A percentile compares a stretch with the other conserved stretches of the same genome.
Evolutionary conservation across 2,329 filamentous ascomycete genomes (phyloP).

Genomic region (Fusarium piperis): DNA sequence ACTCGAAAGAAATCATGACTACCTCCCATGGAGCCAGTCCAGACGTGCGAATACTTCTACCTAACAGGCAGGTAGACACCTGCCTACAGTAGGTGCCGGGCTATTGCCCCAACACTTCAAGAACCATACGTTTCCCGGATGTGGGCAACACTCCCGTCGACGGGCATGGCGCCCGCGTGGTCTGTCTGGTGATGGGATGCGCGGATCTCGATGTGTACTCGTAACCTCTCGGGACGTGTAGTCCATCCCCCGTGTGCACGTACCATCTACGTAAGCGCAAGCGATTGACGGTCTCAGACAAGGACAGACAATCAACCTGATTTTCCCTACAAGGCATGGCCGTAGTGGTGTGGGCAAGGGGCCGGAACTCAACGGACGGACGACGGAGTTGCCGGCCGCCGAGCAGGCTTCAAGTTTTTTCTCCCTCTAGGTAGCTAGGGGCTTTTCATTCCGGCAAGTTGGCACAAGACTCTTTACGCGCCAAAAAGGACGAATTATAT

Average conservation of each 20-base stretch:
- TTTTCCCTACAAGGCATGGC: background rate
- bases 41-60: background rate
- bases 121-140: constrained; percentile 25
- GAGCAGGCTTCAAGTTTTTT: constrained; percentile 30
- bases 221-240: background rate
- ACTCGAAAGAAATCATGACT: too few relatives aligned
- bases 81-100: background rate
- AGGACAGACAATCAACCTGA: background rate
- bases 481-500: constrained; percentile 14
- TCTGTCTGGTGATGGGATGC: background rate
- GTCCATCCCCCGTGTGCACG: background rate
- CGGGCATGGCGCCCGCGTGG: background rate
- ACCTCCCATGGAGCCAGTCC: too few relatives aligned
- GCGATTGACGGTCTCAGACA: too few relatives aligned
- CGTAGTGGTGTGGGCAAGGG: constrained; percentile 16
- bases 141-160: constrained; percentile 12
- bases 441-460: background rate
- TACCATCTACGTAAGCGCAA: too few relatives aligned
- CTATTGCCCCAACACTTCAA: background rate
- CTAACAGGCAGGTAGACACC: background rate
- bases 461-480: constrained; percentile 25
- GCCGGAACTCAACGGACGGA: background rate
- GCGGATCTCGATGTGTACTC: background rate
- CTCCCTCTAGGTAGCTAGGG: background rate
- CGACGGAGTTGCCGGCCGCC: constrained; percentile 16